Evolutionary conservation across 2,329 filamentous ascomycete species (phyloP), one percentile per base, ranked within the genome.

Genomic region (Helotiales sp.): DNA sequence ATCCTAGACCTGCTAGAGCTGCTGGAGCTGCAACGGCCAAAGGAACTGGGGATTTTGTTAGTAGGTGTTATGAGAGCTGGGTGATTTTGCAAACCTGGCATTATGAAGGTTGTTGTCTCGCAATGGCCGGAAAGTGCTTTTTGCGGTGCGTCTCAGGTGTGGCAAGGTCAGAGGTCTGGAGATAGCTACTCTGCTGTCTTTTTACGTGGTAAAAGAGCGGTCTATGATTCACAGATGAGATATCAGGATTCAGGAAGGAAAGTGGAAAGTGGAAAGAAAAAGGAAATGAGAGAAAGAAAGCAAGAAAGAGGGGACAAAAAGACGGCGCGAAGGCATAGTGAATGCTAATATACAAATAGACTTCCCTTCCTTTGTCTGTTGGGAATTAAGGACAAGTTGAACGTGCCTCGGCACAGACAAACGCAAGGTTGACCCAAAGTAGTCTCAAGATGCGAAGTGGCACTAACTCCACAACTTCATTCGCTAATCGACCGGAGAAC

Each of bases 1-100:
- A 97, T 34, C 92, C 91, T n/a, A 91, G 81, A 3, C 85, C 84
- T 4, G 91, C 90, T 32, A 85, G 84, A 52, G 87, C 85, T 17
- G 89, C 89, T 20, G 91, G 88, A 30, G 85, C 81, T 6, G 87
- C 82, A 58, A 88, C 69, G 24, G 81, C 78, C 24, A 88, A 78
- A 52, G 87, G 85, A 49, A 87, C 84, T 26, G 24, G 24, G 40
- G 55, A 65, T 34, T 4, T 10, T 64, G 43, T 66, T 34, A 63
- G 49, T 54, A 47, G n/a, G 8, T 6, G 15, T n/a, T 5, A 20
- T 45, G 17, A n/a, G 8, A 45, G 6, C 7, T 20, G 40, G 47
- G 20, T 22, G 22, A 61, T 45, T 24, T 15, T 20, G n/a, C 65
- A 66, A 7, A 74, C 74, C 71, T 71, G 74, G 71, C 74, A 75